Base-by-base conservation (phyloP, 805 yeast species). In the Barnettozyma siamensis region DNA sequence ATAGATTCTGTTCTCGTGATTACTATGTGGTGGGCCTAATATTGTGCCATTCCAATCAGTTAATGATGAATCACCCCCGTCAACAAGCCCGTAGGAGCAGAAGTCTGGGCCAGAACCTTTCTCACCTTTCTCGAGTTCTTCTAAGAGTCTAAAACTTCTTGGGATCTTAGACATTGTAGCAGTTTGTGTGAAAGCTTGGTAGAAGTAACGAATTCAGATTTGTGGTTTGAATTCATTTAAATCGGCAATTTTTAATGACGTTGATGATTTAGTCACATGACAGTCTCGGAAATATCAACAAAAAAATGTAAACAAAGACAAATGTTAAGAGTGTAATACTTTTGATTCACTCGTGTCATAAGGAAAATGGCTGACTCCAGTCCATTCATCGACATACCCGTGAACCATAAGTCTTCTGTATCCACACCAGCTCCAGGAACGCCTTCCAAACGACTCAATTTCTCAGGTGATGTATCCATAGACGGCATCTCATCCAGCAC, bases 21-120 rank as follows among this genome's bases (percentile, higher is more conserved):
- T 69, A 37, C 79, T 77, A 57, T 85, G 95, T 28, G 99, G 99
- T 4, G 99, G 99, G 0, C 99, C 99, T 49, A 93, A 69, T 39
- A 93, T 91, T 27, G 99, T 93, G 11, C 97, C 99, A 65, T 89
- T 93, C 99, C 99, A 93, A 55, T 83, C 66, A 10, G 95, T 84
- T 95, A 93, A 87, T 38, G 88, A 70, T 51, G 89, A 86, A 60
- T 93, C 99, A 55, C 86, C 95, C 47, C 83, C 80, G 55, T 87
- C 91, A 19, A 87, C 80, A 35, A 93, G 73, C 0, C 99, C 99
- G 57, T 93, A 88, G 18, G 98, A 91, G 61, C 96, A 89, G 13
- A 95, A 85, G 63, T 93, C 98, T 20, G 97, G 93, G 17, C 98
- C 97, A 36, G 86, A 70, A 17, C 99, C 99, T 63, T 93, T 93